Conservation (phyloP, 2,329 filamentous ascomycete species). For the Didymella pinodella region DNA sequence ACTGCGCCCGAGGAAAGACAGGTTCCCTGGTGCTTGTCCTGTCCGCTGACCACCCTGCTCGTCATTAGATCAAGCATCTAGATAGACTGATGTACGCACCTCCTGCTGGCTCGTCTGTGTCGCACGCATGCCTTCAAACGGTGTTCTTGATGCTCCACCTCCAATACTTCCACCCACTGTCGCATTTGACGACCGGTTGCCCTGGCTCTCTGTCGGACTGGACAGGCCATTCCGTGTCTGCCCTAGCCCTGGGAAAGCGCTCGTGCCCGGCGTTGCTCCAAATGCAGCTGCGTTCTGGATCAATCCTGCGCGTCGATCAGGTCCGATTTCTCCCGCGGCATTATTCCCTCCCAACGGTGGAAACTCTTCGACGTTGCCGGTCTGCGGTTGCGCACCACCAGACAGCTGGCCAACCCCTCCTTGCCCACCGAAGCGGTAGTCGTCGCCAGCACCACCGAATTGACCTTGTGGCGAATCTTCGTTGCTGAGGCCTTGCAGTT, state of each 20-base stretch:
- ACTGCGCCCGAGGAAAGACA: constrained; percentile 41
- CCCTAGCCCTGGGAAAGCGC: constrained; percentile 53
- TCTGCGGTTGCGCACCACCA: constrained; percentile 60
- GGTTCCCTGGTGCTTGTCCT: constrained; percentile 39
- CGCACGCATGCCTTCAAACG: constrained; percentile 44
- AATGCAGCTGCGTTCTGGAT: constrained; percentile 60
- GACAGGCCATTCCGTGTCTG: constrained; percentile 56
- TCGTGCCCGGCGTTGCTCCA: constrained; percentile 43
- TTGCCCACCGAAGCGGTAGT: constrained; percentile 66
- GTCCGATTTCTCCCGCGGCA: constrained; percentile 59
- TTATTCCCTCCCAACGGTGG: constrained; percentile 66
- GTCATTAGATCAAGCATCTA: constrained; percentile 13
- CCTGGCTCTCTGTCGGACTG: constrained; percentile 50
- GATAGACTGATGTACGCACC: constrained; percentile 26
- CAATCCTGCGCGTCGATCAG: constrained; percentile 59
- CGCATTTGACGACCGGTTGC: constrained; percentile 44
- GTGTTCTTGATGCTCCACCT: constrained; percentile 43
- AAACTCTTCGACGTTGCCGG: constrained; percentile 67
- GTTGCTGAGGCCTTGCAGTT: constrained; percentile 52
- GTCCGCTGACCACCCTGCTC: constrained; percentile 36
- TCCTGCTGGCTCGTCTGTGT: constrained; percentile 47
- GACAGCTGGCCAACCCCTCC: constrained; percentile 61
- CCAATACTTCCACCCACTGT: constrained; percentile 42
- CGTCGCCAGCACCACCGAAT: constrained; percentile 61
- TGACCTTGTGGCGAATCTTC: constrained; percentile 58